Conservation (phyloP, 2,329 filamentous ascomycete genomes). For the Aspergillus proliferans region DNA sequence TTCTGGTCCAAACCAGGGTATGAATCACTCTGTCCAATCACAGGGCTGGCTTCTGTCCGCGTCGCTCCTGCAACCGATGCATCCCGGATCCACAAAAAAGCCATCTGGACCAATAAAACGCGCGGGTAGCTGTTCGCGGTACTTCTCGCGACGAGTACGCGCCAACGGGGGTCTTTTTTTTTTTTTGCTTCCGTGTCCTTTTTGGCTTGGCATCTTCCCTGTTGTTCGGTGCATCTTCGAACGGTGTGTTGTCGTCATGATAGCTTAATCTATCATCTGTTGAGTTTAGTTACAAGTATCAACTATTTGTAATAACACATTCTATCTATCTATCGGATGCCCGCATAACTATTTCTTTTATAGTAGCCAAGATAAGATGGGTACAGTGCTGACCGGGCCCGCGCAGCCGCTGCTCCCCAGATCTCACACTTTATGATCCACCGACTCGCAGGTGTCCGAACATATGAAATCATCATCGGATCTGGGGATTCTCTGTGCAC, state of each 20-base stretch:
- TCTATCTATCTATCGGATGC: no score
- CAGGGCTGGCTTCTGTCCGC: conserved; percentile 16
- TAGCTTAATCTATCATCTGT: background rate
- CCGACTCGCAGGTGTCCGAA: conserved; percentile 3
- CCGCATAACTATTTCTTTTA: background rate
- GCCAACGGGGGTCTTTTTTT: conserved; percentile 25
- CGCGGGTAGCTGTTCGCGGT: conserved; percentile 14
- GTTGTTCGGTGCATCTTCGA: background rate
- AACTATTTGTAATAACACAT: no score
- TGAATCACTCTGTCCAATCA: conserved; percentile 24
- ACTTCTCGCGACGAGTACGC: conserved; percentile 22
- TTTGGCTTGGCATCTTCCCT: conserved; percentile 1
- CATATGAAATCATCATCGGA: background rate
- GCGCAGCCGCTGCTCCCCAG: conserved; percentile 9
- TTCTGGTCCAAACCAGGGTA: conserved; percentile 17
- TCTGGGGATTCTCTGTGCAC: background rate
- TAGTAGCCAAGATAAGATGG: background rate
- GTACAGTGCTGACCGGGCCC: background rate
- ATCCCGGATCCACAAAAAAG: conserved; percentile 14
- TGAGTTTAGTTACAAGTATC: no score
- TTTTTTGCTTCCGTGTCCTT: conserved; percentile 18
- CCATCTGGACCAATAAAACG: conserved; percentile 22
- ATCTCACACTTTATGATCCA: conserved; percentile 15
- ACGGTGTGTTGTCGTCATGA: background rate
- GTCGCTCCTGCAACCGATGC: conserved; percentile 22